Conservation (phyloP, 2,329 filamentous ascomycete genomes). For the Sclerotinia sclerotiorum region DNA sequence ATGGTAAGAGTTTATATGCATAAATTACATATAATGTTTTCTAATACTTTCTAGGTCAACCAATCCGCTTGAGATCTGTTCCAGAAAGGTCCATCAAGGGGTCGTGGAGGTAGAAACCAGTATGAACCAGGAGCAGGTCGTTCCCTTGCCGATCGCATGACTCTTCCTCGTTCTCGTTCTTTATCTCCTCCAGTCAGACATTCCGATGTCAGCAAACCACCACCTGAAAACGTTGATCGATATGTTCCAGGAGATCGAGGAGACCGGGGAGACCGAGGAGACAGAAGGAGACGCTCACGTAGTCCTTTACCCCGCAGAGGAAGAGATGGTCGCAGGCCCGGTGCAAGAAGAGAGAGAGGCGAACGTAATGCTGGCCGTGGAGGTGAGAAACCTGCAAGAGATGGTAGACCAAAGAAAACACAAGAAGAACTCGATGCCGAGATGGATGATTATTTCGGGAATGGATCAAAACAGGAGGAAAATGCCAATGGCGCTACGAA, state of each 20-base stretch:
- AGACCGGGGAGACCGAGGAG: neutral
- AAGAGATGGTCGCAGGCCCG: conserved; percentile 54
- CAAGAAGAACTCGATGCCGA: conserved; percentile 92
- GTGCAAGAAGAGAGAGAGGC: conserved; percentile 41
- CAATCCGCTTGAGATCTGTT: conserved; percentile 71
- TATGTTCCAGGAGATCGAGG: conserved; percentile 40
- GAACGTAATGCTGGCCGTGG: conserved; percentile 46
- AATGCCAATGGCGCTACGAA: conserved; percentile 38
- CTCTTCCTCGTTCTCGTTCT: conserved; percentile 61
- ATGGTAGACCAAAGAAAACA: conserved; percentile 70
- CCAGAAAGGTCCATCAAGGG: conserved; percentile 48
- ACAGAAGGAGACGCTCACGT: conserved; percentile 48
- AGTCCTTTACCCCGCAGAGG: conserved; percentile 57
- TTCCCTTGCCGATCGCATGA: conserved; percentile 61
- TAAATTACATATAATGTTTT: neutral
- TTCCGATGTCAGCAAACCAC: conserved; percentile 39
- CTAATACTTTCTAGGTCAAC: conserved; percentile 58
- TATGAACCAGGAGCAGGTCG: conserved; percentile 57
- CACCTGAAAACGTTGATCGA: conserved; percentile 41
- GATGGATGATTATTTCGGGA: conserved; percentile 87
- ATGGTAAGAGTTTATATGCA: conserved; percentile 52
- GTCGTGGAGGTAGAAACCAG: conserved; percentile 50
- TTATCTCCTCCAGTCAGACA: conserved; percentile 48
- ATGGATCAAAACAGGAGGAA: conserved; percentile 42
- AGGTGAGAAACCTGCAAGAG: conserved; percentile 47